A percentile compares a stretch with the other conserved stretches of the same genome.
Conservation (phyloP, 1,284 basidiomycete genomes). For the Sparassis latifolia region DNA sequence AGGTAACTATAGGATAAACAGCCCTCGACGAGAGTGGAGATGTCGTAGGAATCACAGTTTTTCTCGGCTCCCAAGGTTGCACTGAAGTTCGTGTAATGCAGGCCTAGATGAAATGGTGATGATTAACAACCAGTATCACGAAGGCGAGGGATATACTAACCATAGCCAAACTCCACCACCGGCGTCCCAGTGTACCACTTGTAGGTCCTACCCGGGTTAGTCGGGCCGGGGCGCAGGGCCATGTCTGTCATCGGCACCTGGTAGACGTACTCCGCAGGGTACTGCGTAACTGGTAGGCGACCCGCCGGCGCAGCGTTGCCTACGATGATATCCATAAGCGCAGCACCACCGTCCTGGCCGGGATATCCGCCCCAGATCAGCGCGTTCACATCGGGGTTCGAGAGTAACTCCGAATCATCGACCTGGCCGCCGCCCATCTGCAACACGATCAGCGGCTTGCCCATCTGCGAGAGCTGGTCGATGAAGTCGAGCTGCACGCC, state of each 20-base stretch:
- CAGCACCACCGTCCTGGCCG: conserved; percentile 46
- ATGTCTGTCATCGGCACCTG: conserved; percentile 53
- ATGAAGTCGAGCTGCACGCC: conserved; percentile 48
- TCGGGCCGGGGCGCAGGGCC: conserved; percentile 40
- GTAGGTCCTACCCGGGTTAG: conserved; percentile 50
- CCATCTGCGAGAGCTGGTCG: conserved; percentile 33
- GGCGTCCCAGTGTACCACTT: conserved; percentile 48
- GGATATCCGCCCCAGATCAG: conserved; percentile 53
- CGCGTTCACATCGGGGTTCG: conserved; percentile 40
- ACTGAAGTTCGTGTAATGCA: conserved; percentile 48
- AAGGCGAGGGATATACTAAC: no score
- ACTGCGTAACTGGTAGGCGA: conserved; percentile 47
- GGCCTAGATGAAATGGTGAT: conserved; percentile 20
- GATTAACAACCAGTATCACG: no score
- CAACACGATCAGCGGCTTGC: conserved; percentile 45
- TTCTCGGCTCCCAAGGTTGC: conserved; percentile 24
- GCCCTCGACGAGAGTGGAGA: conserved; percentile 30
- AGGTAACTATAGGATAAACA: conserved; percentile 23
- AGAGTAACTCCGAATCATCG: conserved; percentile 37
- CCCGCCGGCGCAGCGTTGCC: conserved; percentile 47
- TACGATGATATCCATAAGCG: conserved; percentile 42
- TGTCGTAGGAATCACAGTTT: conserved; percentile 31
- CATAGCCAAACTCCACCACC: conserved; percentile 43
- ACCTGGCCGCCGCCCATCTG: conserved; percentile 55
- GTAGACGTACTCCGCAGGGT: conserved; percentile 42